phyloP scores from a whole-genome alignment of 371 early-diverging fungal species.

The Mucor saturninus region DNA sequence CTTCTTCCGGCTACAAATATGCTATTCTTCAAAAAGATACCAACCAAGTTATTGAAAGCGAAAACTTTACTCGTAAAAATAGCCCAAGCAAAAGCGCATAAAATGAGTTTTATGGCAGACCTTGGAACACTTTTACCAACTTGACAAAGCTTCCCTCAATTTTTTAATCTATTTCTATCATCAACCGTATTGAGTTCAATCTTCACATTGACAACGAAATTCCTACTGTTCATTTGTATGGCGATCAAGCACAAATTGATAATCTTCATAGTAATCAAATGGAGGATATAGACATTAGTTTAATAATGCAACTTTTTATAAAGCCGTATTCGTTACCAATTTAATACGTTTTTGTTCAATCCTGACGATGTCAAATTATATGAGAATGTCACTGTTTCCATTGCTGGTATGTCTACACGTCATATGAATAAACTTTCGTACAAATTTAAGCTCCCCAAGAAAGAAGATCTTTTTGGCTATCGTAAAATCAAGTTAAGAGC shows the following conservation, averaged over 20 bases:
- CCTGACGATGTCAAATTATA: constrained; percentile 12
- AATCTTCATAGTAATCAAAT: constrained; percentile 26
- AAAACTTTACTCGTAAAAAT: constrained; percentile 13
- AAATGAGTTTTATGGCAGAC: constrained; percentile 30
- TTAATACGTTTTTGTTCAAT: background rate
- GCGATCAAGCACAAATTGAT: constrained; percentile 21
- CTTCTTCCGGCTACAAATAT: constrained; percentile 18
- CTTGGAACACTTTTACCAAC: constrained; percentile 8
- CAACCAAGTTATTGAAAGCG: background rate
- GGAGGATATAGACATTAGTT: constrained; percentile 17
- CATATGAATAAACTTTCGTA: constrained; percentile 26
- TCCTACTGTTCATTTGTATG: constrained; percentile 30
- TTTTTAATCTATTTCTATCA: background rate
- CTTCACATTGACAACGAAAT: constrained; percentile 26
- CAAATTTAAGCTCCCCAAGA: constrained; percentile 33
- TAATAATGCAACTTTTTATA: background rate
- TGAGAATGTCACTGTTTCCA: constrained; percentile 16
- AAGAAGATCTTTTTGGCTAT: constrained; percentile 32
- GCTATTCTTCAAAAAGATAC: constrained; percentile 2
- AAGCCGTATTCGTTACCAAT: too few relatives aligned
- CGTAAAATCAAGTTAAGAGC: constrained; percentile 39
- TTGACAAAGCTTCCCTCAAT: constrained; percentile 5
- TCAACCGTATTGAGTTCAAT: constrained; percentile 14
- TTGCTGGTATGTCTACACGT: constrained; percentile 32
- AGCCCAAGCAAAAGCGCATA: background rate